Percentiles rank a stretch among this genome's conserved stretches.
phyloP scores from a whole-genome alignment of 2,329 filamentous ascomycete genomes.

The Penicillium sp. region DNA sequence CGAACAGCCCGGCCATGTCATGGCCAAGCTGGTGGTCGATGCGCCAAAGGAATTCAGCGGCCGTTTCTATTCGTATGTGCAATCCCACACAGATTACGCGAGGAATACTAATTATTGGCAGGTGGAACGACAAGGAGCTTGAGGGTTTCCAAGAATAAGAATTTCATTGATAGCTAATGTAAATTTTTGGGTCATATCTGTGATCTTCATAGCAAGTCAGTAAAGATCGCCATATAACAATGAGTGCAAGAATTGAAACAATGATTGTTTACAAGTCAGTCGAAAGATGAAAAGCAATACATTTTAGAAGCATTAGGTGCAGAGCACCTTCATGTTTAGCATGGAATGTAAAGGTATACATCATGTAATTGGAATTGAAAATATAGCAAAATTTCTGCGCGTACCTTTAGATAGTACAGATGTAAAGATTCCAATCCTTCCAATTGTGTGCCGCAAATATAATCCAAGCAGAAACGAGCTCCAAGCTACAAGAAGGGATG shows the following conservation, averaged over 20 bases:
- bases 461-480: not conserved
- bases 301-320: conserved; percentile 53
- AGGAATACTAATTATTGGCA: conserved; percentile 28
- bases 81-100: conserved; percentile 2
- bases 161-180: conserved; percentile 7
- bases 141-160: conserved; percentile 42
- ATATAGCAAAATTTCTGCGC: conserved; percentile 17
- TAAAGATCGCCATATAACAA: conserved; percentile 23
- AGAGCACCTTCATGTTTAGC: conserved; percentile 58
- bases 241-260: conserved; percentile 16
- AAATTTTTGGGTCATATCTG: conserved; percentile 4
- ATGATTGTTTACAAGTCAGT: conserved; percentile 47
- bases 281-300: conserved; percentile 66
- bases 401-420: conserved; percentile 21
- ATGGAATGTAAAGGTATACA: conserved; percentile 58
- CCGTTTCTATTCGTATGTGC: conserved; percentile 57
- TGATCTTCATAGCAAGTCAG: conserved; percentile 29
- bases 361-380: conserved; percentile 41
- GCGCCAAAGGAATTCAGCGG: conserved; percentile 69
- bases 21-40: conserved; percentile 70
- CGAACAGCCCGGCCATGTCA: conserved; percentile 80
- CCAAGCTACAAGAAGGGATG: not conserved
- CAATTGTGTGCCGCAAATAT: not conserved
- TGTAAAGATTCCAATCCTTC: not conserved
- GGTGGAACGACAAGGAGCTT: conserved; percentile 47